A percentile compares a stretch with the other conserved stretches of the same genome.
phyloP scores from a whole-genome alignment of 1,284 basidiomycete genomes.

The Sanguinoderma infundibulare region DNA sequence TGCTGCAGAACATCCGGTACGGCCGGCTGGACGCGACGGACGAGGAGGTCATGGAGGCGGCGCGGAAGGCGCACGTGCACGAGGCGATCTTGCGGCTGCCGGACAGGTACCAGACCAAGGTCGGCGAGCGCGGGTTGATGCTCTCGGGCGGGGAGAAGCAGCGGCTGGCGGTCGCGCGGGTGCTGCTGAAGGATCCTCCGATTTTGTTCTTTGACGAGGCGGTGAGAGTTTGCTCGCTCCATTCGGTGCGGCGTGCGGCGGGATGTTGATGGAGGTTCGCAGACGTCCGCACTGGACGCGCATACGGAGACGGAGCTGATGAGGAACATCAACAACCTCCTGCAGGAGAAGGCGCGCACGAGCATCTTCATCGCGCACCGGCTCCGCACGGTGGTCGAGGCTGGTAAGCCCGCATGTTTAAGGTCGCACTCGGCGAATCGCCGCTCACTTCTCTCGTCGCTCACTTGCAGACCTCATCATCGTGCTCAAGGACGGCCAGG shows the following conservation, averaged over 20 bases:
- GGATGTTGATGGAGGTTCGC: not conserved
- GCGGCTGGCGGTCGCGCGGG: slow-evolving; percentile 90
- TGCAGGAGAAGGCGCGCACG: slow-evolving; percentile 82
- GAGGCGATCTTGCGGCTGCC: slow-evolving; percentile 82
- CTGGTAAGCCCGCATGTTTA: slow-evolving; percentile 52
- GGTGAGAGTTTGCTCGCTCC: slow-evolving; percentile 54
- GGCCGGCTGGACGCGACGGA: slow-evolving; percentile 89
- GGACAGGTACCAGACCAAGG: slow-evolving; percentile 88
- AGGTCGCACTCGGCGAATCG: not conserved
- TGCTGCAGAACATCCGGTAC: slow-evolving; percentile 95
- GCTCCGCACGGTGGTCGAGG: slow-evolving; percentile 88
- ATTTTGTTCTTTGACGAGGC: slow-evolving; percentile 99
- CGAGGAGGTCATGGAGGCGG: slow-evolving; percentile 80
- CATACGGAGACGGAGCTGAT: slow-evolving; percentile 95
- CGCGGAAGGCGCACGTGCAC: slow-evolving; percentile 88
- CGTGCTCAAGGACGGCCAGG: slow-evolving; percentile 84
- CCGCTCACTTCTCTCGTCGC: not conserved
- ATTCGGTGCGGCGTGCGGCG: not conserved
- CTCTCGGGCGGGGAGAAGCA: slow-evolving; percentile 99
- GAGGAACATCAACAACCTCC: slow-evolving; percentile 87
- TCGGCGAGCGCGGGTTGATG: slow-evolving; percentile 97
- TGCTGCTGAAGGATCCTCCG: slow-evolving; percentile 91
- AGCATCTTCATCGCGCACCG: slow-evolving; percentile 97
- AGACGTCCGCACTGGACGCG: slow-evolving; percentile 95
- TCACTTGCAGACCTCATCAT: slow-evolving; percentile 77